A percentile compares a stretch with the other conserved stretches of the same genome.
Evolutionary conservation across 2,329 filamentous ascomycete species (phyloP).

Genomic region (Sodiomyces alkalinus): DNA sequence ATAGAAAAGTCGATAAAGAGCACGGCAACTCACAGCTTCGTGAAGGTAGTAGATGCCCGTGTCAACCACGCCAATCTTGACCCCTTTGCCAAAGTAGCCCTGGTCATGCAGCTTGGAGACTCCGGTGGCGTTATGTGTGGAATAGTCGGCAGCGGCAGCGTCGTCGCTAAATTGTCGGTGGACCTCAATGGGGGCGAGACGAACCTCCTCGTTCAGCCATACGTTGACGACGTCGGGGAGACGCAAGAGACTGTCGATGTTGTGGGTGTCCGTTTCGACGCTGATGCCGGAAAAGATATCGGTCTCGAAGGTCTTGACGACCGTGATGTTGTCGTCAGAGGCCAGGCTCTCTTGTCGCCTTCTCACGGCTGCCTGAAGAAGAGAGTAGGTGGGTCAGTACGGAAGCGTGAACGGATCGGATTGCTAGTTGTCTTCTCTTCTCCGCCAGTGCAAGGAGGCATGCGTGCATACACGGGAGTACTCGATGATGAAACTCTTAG

Average conservation of each 20-base stretch:
- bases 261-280: slow-evolving; percentile 16
- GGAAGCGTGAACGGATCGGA: not conserved
- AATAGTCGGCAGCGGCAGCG: slow-evolving; percentile 13
- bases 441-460: too few species aligned
- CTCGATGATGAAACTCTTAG: slow-evolving; percentile 6
- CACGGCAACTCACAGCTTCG: slow-evolving; percentile 14
- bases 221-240: slow-evolving; percentile 20
- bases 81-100: slow-evolving; percentile 22
- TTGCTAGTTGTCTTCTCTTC: too few species aligned
- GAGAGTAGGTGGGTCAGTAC: not conserved
- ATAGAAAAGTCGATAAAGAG: too few species aligned
- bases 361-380: not conserved
- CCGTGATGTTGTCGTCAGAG: slow-evolving; percentile 1
- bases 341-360: slow-evolving; percentile 1
- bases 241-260: slow-evolving; percentile 15
- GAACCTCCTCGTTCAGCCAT: slow-evolving; percentile 12
- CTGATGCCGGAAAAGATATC: slow-evolving; percentile 20
- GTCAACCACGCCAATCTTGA: slow-evolving; percentile 22
- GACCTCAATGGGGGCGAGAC: slow-evolving; percentile 2
- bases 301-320: slow-evolving; percentile 5
- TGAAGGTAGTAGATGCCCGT: slow-evolving; percentile 25
- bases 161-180: not conserved
- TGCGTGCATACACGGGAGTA: slow-evolving; percentile 3
- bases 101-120: slow-evolving; percentile 20
- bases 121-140: slow-evolving; percentile 21